Evolutionary conservation across 2,329 filamentous ascomycete genomes (phyloP), one percentile per base, ranked within the genome.

Genomic region (Trichoderma endophyticum): DNA sequence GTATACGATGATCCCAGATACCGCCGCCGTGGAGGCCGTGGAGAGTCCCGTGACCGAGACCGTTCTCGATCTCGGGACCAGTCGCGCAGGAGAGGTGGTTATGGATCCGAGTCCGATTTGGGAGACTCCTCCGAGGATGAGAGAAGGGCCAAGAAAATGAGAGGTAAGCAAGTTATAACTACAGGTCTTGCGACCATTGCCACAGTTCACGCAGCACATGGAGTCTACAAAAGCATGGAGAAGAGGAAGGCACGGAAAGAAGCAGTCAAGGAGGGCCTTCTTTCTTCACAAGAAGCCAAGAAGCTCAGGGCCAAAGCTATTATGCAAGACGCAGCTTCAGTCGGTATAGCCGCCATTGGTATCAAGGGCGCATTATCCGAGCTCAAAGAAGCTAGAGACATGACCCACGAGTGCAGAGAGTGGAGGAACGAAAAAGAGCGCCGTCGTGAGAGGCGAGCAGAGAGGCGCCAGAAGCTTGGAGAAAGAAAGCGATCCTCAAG

Each of bases 101-200:
- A 87, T 63, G 82, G 81, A 60, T 88, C 86, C 18, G 87, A 85
- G 39, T 86, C 86, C 24, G 86, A 89, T 76, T 78, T 89, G 63
- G 87, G 87, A 64, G 86, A 89, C 80, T 89, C 88, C 73, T 85
- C 87, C 21, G 86, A 87, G 26, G 88, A 90, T 74, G 83, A 85
- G 78, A 88, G 84, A 79, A 82, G 82, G 73, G 83, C 83, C 48
- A 86, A 83, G 79, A 89, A 87, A 79, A 87, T 89, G 83, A 86
- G 83, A 87, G 87, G 87, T 88, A 89, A 89, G 85, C 87, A 89
- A 83, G 76, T 88, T 73, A 75, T 90, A 71, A 89, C 86, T 69
- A 85, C 86, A 8, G 87, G 86, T 61, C 81, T 89, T 71, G 88
- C 88, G 69, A 83, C 86, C 67, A 86, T 89, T 74, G 87, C 88